Base-by-base conservation (phyloP, 495 filamentous ascomycete species). In the Trichodelitschia bisporula region DNA sequence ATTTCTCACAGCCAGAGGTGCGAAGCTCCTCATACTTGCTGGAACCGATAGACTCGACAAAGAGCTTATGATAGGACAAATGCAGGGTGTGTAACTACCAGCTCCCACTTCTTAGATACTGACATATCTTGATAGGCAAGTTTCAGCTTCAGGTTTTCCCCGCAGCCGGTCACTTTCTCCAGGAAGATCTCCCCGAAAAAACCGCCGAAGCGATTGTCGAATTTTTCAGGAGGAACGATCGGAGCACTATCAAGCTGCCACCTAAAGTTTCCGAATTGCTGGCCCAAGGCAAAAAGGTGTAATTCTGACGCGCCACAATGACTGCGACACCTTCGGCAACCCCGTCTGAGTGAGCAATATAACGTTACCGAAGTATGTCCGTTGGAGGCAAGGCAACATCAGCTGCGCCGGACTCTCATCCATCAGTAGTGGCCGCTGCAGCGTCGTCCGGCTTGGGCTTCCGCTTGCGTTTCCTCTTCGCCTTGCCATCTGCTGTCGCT, bases 121-220 rank as follows among this genome's bases (percentile, higher is more conserved):
- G 8, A 15, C 13, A 34, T 19, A 26, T 31, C 16, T 16, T 19
- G 25, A 17, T 18, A 78, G 82, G 82, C 0, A 93, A 93, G 57
- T 99, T 93, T 46, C 82, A 91, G 33, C 58, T 99, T 12, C 72
- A 90, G 31, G 83, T 99, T 12, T 71, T 95, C 36, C 89, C 89
- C 0, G 77, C 91, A 49, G 82, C 83, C 4, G 86, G 86, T 0
- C 86, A 95, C 49, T 97, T 93, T 41, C 64, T 99, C 29, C 89
- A 95, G 36, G 86, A 99, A 49, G 86, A 99, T 48, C 62, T 79
- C 32, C 80, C 89, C 1, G 70, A 73, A 36, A 89, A 79, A 56
- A 83, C 72, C 17, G 86, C 89, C 18, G 43, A 45, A 28, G 31
- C 45, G 6, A 49, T 95, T 31, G 80, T 73, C 2, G 89, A 95